Percentiles rank a stretch among this genome's conserved stretches.
phyloP scores from a whole-genome alignment of 495 filamentous ascomycete genomes.

The Echria macrotheca region DNA sequence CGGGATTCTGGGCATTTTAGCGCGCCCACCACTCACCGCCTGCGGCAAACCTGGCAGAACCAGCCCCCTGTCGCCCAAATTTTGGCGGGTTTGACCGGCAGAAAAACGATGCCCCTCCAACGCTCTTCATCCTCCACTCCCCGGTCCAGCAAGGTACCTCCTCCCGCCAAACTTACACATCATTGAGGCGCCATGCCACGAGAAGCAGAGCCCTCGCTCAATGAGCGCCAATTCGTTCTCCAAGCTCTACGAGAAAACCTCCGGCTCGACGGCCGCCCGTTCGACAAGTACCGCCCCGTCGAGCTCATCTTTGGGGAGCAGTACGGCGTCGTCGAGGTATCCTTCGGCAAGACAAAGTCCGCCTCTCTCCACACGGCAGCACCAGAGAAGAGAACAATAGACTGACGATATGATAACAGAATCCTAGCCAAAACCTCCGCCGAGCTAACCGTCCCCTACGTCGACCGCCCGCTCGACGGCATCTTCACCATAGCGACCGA shows the following conservation, averaged over 20 bases:
- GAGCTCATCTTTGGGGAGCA: slow-evolving; percentile 81
- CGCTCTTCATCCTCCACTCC: too few species aligned
- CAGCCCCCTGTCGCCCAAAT: too few species aligned
- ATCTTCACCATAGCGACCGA: slow-evolving; percentile 88
- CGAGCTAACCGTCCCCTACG: slow-evolving; percentile 74
- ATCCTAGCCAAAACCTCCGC: slow-evolving; percentile 81
- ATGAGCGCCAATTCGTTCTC: slow-evolving; percentile 70
- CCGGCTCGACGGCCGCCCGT: slow-evolving; percentile 74
- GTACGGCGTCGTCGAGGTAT: slow-evolving; percentile 84
- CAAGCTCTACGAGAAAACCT: slow-evolving; percentile 69
- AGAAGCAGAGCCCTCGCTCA: slow-evolving; percentile 76
- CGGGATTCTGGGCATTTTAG: background rate
- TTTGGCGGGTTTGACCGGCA: slow-evolving; percentile 27
- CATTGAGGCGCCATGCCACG: too few species aligned
- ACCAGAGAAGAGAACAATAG: too few species aligned
- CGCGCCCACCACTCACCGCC: too few species aligned
- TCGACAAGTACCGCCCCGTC: slow-evolving; percentile 72
- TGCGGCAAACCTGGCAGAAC: too few species aligned
- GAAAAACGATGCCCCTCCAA: slow-evolving; percentile 19
- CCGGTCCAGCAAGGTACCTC: too few species aligned
- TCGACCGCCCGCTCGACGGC: slow-evolving; percentile 90
- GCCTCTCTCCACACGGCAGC: background rate
- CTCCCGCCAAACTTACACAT: too few species aligned
- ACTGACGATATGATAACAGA: too few species aligned
- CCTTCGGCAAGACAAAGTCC: slow-evolving; percentile 85